Conservation (phyloP, 2,329 filamentous ascomycete genomes). For the Cercospora beticola region DNA sequence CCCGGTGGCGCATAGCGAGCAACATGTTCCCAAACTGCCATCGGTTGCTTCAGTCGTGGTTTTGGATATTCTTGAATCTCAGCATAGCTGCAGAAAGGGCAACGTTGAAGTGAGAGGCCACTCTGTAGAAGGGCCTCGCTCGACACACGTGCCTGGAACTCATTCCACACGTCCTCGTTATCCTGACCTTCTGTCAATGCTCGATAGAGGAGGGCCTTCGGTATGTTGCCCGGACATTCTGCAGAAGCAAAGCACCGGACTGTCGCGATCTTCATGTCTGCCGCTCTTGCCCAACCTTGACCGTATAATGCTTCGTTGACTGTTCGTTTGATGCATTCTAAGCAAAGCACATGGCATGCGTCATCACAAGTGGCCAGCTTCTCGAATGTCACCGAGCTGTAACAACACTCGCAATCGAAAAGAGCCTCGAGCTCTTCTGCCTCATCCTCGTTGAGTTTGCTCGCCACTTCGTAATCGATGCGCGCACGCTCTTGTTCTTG, state of each 20-base stretch:
- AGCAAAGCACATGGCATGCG: conserved; percentile 72
- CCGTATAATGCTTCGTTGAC: conserved; percentile 88
- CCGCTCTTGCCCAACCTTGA: conserved; percentile 82
- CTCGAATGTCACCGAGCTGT: conserved; percentile 68
- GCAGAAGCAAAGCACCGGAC: conserved; percentile 74
- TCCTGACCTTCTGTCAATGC: conserved; percentile 70
- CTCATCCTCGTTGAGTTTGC: conserved; percentile 50
- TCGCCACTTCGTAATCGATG: conserved; percentile 45
- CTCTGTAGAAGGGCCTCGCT: conserved; percentile 73
- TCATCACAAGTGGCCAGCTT: conserved; percentile 70
- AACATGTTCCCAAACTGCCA: conserved; percentile 29
- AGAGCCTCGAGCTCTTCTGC: conserved; percentile 49
- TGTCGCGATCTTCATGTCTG: conserved; percentile 70
- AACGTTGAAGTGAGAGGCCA: conserved; percentile 72
- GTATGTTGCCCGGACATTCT: conserved; percentile 71
- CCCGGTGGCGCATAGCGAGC: conserved; percentile 37
- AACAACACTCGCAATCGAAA: conserved; percentile 78
- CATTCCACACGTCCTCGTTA: conserved; percentile 68
- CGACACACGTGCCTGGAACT: conserved; percentile 76
- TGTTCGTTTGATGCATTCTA: conserved; percentile 77
- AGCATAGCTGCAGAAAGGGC: conserved; percentile 88
- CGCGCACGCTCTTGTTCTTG: conserved; percentile 42
- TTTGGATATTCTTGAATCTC: conserved; percentile 65
- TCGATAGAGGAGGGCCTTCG: conserved; percentile 66
- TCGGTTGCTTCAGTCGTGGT: conserved; percentile 23